phyloP scores from a whole-genome alignment of 108 stramenopile species.

The Nitzschia palea region DNA sequence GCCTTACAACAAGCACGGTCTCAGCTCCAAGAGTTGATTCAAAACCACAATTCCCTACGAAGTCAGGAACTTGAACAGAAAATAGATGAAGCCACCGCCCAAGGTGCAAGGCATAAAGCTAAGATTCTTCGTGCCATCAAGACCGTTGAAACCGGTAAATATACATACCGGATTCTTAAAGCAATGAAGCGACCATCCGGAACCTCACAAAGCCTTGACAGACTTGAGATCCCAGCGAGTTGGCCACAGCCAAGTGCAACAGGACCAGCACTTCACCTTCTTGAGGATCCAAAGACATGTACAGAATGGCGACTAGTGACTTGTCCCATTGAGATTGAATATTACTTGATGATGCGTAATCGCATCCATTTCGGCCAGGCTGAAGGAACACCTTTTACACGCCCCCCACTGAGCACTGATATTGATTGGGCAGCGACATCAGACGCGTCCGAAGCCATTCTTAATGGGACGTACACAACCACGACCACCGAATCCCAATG shows the following conservation, averaged over 20 bases:
- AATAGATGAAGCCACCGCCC: no score
- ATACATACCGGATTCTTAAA: no score
- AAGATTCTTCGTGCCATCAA: no score
- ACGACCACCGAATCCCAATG: neutral
- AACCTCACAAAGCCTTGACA: no score
- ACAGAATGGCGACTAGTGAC: neutral
- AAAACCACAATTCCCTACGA: no score
- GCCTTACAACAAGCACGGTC: no score
- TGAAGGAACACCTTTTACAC: no score
- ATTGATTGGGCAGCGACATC: neutral
- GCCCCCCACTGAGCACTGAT: neutral
- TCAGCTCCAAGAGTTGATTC: no score
- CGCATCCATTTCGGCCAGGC: conserved; percentile 1
- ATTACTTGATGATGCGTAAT: neutral
- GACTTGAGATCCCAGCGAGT: neutral
- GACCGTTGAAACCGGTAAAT: no score
- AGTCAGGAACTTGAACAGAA: no score
- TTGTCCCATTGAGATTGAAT: neutral
- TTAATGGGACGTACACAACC: neutral
- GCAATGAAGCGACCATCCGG: no score
- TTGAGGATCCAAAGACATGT: neutral
- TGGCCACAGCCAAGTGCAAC: neutral
- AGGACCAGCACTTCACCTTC: neutral
- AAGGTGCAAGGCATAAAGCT: no score
- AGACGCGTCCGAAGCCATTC: neutral